These are phyloP conservation scores for Globisporangium viniferum DNA, from an alignment of 352 stramenopile genomes.

Conservation along the genomic window DNA sequence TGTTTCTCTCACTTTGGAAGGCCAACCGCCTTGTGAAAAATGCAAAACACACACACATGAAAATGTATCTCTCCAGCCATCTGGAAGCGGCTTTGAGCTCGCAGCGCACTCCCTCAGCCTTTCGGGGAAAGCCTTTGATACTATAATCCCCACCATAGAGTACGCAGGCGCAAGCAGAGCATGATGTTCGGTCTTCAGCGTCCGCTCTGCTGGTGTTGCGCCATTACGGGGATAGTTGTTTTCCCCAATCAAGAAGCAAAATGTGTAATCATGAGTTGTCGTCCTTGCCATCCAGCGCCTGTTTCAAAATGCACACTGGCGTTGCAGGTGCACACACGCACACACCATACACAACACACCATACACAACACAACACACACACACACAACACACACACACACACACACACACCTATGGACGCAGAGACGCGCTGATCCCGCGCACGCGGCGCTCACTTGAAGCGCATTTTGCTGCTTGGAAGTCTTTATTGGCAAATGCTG, in stretches of 20 bases:
- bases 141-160: slow-evolving; percentile 14
- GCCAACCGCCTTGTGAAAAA: slow-evolving; percentile 4
- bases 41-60: slow-evolving; percentile 1
- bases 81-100: slow-evolving; percentile 9
- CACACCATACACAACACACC: background rate
- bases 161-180: slow-evolving; percentile 1
- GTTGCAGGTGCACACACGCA: background rate
- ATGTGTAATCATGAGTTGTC: slow-evolving; percentile 16
- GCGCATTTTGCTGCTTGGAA: background rate
- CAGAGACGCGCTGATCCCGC: background rate
- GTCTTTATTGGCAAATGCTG: background rate
- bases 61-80: slow-evolving; percentile 13
- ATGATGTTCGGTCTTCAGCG: slow-evolving; percentile 8
- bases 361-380: slow-evolving; percentile 2
- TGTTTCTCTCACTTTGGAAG: slow-evolving; percentile 31
- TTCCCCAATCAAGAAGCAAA: slow-evolving; percentile 16
- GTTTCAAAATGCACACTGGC: background rate
- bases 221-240: slow-evolving; percentile 5
- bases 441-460: background rate
- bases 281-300: slow-evolving; percentile 15
- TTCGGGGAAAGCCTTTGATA: slow-evolving; percentile 9
- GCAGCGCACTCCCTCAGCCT: slow-evolving; percentile 9
- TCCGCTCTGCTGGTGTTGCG: slow-evolving; percentile 9
- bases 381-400: background rate
- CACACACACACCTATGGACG: background rate